Percentiles rank a stretch among this genome's conserved stretches.
Conservation (phyloP, 2,329 filamentous ascomycete species). For the Ceratocystis diversiconidia region DNA sequence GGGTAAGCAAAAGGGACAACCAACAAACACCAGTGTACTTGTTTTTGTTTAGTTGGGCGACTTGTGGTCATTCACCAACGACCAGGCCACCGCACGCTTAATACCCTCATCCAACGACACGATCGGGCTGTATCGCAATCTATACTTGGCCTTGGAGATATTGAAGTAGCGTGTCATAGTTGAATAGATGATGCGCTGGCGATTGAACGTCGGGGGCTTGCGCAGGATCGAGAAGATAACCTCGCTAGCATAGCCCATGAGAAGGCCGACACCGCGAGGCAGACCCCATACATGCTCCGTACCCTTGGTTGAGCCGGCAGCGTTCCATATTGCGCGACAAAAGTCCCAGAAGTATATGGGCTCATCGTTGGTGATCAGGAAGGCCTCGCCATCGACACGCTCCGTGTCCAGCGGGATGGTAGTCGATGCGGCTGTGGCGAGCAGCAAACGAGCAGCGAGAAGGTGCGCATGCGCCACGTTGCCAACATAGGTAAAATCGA, state of each 20-base stretch:
- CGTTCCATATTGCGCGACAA: conserved; percentile 60
- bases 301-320: conserved; percentile 39
- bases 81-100: conserved; percentile 39
- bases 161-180: conserved; percentile 67
- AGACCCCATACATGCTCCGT: conserved; percentile 42
- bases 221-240: conserved; percentile 35
- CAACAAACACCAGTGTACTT: not conserved
- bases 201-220: conserved; percentile 43
- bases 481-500: conserved; percentile 51
- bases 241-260: conserved; percentile 41
- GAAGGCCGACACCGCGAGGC: conserved; percentile 36
- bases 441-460: conserved; percentile 59
- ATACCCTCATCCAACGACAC: conserved; percentile 53
- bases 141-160: conserved; percentile 57
- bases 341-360: conserved; percentile 90
- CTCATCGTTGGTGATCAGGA: conserved; percentile 80
- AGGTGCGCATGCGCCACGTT: conserved; percentile 64
- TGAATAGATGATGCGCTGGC: conserved; percentile 48
- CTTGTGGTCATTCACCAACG: conserved; percentile 30
- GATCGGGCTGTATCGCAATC: conserved; percentile 55
- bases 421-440: conserved; percentile 32
- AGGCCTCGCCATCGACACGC: conserved; percentile 68
- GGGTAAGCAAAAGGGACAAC: not conserved
- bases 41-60: conserved; percentile 11
- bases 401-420: conserved; percentile 55